Evolutionary conservation across 495 filamentous ascomycete genomes (phyloP), one percentile per base, ranked within the genome.

Genomic region (Astrothelium subdiscretum): DNA sequence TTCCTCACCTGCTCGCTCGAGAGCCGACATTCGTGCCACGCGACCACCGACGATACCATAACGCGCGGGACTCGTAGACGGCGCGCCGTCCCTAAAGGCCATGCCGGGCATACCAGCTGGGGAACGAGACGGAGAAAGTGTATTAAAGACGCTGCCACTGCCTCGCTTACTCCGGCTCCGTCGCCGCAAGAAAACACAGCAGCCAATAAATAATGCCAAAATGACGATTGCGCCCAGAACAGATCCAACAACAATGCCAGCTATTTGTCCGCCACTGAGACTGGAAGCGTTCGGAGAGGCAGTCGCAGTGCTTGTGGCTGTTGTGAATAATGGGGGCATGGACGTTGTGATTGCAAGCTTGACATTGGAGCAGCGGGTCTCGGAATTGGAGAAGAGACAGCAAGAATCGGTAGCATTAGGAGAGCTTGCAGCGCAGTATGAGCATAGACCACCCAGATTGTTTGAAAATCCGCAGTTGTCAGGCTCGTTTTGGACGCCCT

Each of bases 361-460:
- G 32, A 99, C 87, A 35, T 81, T 80, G 32, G 76, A 72, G 69
- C 95, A 99, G 60, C 85, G 83, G 31, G 67, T 72, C 52, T 87
- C 78, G 26, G 87, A 83, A 66, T 90, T 80, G n/a, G 92, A 85
- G 66, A 84, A 88, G 60, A 87, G 83, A 70, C 95, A 99, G 77
- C 95, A 99, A 0, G 92, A 94, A 73, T 99, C 95, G 58, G 90
- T 97, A 18, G 90, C 85, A 74, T 96, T 96, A 42, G 86, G 81
- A 31, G 91, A 90, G 67, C 87, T 91, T 13, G 83, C 77, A 31
- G 80, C 80, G 73, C 95, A 99, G 68, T 91, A 96, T 18, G 84
- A 80, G 75, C 95, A 99, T 44, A 99, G 79, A 1, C 92, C 91
- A 64, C 87, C 75, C 0, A 90, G 82, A 73, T 95, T 97, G 20